Evolutionary conservation across 495 filamentous ascomycete species (phyloP).

Genomic region (Aspergillus wentii): DNA sequence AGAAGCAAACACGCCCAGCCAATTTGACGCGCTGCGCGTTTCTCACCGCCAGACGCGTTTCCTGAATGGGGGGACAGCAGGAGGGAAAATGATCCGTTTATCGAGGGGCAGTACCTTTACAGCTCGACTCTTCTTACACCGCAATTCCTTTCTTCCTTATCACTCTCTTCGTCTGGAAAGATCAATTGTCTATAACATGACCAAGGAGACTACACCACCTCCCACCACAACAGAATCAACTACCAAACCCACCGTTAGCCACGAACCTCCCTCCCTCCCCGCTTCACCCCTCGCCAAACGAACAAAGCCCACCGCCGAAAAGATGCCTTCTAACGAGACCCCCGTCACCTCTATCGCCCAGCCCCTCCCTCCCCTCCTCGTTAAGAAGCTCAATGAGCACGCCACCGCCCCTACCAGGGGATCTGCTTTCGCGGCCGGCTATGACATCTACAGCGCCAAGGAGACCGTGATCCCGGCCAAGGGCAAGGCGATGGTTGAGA

Average conservation of each 20-base stretch:
- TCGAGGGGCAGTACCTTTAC: no score
- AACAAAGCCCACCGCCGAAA: conserved; percentile 39
- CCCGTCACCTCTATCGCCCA: conserved; percentile 34
- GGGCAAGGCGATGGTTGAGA: conserved; percentile 83
- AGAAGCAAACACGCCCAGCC: conserved; percentile 10
- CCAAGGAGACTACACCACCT: conserved; percentile 42
- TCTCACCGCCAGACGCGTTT: conserved; percentile 33
- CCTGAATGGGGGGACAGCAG: no score
- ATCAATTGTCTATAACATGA: conserved; percentile 54
- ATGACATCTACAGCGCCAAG: conserved; percentile 80
- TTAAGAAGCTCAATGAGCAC: conserved; percentile 77
- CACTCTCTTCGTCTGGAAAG: background rate
- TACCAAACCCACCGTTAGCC: conserved; percentile 18
- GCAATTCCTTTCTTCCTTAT: conserved; percentile 4
- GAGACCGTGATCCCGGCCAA: conserved; percentile 70
- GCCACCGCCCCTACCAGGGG: conserved; percentile 80
- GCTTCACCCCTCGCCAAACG: conserved; percentile 63
- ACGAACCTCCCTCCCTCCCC: conserved; percentile 53
- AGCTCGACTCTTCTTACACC: no score
- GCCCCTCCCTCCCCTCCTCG: conserved; percentile 58
- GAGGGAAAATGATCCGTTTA: no score
- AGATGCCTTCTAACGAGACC: conserved; percentile 20
- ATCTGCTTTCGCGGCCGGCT: conserved; percentile 84
- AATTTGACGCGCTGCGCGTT: conserved; percentile 24
- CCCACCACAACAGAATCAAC: conserved; percentile 17